A percentile compares a stretch with the other conserved stretches of the same genome.
Evolutionary conservation across 306 rosid genomes (phyloP).

Genomic region (Ziziphus jujuba): DNA sequence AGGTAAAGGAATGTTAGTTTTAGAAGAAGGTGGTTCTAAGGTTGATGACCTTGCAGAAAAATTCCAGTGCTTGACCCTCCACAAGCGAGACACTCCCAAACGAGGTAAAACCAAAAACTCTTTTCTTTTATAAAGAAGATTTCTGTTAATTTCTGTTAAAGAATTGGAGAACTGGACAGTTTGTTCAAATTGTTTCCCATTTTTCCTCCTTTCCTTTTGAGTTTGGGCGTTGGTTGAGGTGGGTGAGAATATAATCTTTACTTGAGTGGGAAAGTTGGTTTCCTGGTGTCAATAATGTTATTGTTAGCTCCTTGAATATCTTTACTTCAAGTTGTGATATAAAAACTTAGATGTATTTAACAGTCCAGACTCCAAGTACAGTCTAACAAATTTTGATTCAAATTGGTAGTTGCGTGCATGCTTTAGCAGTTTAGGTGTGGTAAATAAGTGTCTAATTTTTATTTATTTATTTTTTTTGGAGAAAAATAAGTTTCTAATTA

Average conservation of each 20-base stretch:
- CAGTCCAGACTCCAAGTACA: background rate
- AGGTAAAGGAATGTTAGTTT: constrained; percentile 3
- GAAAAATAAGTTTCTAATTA: background rate
- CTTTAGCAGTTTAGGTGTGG: too few species aligned
- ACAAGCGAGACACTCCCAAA: constrained; percentile 27
- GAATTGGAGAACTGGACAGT: background rate
- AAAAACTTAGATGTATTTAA: background rate
- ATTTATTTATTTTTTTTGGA: too few species aligned
- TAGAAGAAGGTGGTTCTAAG: constrained; percentile 11
- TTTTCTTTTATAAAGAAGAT: background rate
- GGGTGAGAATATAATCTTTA: too few species aligned
- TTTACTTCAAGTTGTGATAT: background rate
- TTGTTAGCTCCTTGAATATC: too few species aligned
- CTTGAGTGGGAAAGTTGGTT: too few species aligned
- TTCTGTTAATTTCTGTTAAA: too few species aligned
- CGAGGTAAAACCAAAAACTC: constrained; percentile 21
- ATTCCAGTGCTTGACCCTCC: constrained; percentile 26
- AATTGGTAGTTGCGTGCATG: background rate
- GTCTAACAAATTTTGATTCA: background rate
- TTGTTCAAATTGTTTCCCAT: background rate
- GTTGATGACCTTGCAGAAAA: constrained; percentile 27
- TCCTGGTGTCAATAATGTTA: too few species aligned
- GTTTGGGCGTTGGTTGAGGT: too few species aligned
- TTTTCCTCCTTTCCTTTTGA: background rate
- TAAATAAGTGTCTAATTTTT: background rate